Evolutionary conservation across 2,329 filamentous ascomycete species (phyloP).

Genomic region (Colletotrichum orchidophilum): DNA sequence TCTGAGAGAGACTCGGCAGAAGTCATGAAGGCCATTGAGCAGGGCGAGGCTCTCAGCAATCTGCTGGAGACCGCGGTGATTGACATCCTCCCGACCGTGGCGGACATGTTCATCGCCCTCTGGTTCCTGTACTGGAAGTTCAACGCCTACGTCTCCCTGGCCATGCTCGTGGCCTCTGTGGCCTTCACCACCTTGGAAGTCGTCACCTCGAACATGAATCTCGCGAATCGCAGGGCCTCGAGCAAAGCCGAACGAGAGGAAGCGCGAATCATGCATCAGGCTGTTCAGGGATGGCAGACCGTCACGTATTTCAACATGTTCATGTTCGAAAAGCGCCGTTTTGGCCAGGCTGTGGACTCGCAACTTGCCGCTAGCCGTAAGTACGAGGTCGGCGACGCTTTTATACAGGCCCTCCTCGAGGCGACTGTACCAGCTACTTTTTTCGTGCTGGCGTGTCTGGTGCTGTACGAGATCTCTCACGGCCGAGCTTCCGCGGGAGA

Average conservation of each 20-base stretch:
- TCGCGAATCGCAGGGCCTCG: conserved; percentile 47
- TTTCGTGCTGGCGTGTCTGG: conserved; percentile 45
- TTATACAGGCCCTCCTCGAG: conserved; percentile 40
- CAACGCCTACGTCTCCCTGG: conserved; percentile 64
- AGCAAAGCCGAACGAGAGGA: conserved; percentile 57
- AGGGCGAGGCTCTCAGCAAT: conserved; percentile 67
- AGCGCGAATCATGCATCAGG: conserved; percentile 64
- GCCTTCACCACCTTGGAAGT: conserved; percentile 39
- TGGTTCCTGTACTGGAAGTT: conserved; percentile 70
- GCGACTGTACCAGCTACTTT: conserved; percentile 58
- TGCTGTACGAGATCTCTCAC: conserved; percentile 60
- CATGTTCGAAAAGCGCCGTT: conserved; percentile 40
- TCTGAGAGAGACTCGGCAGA: conserved; percentile 71
- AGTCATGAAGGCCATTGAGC: conserved; percentile 71
- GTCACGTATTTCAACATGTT: conserved; percentile 56
- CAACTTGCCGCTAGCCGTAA: conserved; percentile 36
- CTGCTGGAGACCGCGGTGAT: conserved; percentile 69
- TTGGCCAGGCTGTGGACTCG: conserved; percentile 38
- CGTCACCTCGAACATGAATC: conserved; percentile 48
- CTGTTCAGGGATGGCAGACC: conserved; percentile 68
- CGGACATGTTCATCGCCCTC: conserved; percentile 70
- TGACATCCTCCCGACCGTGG: conserved; percentile 67
- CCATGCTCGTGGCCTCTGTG: conserved; percentile 40
- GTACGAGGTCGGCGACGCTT: conserved; percentile 38
- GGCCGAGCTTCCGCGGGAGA: conserved; percentile 63